Evolutionary conservation across 192 early-diverging fungal species (phyloP).

Genomic region (Funneliformis geosporum): DNA sequence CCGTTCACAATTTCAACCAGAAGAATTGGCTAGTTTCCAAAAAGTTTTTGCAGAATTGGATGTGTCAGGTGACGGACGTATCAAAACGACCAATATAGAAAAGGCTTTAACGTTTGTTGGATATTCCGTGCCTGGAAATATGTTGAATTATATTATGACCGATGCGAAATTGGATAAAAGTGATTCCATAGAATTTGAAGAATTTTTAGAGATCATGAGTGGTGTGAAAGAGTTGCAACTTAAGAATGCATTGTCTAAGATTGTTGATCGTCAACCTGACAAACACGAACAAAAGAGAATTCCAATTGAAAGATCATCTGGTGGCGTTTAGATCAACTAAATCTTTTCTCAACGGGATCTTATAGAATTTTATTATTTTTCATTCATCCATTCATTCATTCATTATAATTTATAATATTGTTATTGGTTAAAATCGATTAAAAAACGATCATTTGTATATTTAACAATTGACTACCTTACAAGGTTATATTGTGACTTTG

Average conservation of each 20-base stretch:
- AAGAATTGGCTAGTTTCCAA: conserved; percentile 61
- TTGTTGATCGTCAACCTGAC: conserved; percentile 28
- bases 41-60: conserved; percentile 59
- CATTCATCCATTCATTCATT: too few relatives aligned
- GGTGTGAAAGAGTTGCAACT: conserved; percentile 57
- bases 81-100: conserved; percentile 52
- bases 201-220: conserved; percentile 72
- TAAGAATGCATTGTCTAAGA: conserved; percentile 49
- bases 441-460: too few relatives aligned
- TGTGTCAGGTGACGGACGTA: conserved; percentile 57
- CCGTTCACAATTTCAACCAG: conserved; percentile 62
- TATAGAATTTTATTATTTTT: too few relatives aligned
- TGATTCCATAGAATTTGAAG: conserved; percentile 66
- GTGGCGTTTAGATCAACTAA: conserved; percentile 17
- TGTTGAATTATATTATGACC: conserved; percentile 55
- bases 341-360: not conserved
- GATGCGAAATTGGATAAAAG: conserved; percentile 57
- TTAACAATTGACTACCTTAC: too few relatives aligned
- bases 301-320: conserved; percentile 15
- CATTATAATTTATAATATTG: too few relatives aligned
- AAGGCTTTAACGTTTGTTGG: conserved; percentile 56
- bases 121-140: conserved; percentile 48
- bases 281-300: conserved; percentile 1
- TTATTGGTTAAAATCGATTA: too few relatives aligned
- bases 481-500: too few relatives aligned